Evolutionary conservation across 495 filamentous ascomycete genomes (phyloP), one percentile per base, ranked within the genome.

Genomic region (Oleoguttula mirabilis): DNA sequence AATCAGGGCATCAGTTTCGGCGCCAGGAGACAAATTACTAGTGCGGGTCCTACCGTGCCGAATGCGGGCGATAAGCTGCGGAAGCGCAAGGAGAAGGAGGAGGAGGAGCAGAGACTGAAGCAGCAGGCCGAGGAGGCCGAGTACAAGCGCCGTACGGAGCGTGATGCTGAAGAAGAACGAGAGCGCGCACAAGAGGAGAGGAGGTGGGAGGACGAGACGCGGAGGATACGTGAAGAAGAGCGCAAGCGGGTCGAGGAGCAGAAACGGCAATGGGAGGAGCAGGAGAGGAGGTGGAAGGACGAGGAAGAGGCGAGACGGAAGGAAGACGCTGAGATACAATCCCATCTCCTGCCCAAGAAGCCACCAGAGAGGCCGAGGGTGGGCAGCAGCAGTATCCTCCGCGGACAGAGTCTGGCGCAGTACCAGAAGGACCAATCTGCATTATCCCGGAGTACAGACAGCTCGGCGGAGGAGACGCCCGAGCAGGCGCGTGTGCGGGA

Each of bases 1-100:
- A 96, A 93, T 55, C 76, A 94, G 46, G 92, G 92, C 15, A 79
- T 99, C 47, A 73, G 82, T 4, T 99, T 95, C 58, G 92, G 92
- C 38, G 83, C 76, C 17, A 74, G 86, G 44, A 72, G 92, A 32
- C 92, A 99, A 62, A 96, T 99, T 52, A 96, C 90, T 1, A 82
- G 71, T 47, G 72, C 84, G 7, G 70, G 70, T 22, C 92, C 92
- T 5, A 56, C 75, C 48, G 84, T 94, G 0, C 85, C 85, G 0
- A 87, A 69, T 53, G 45, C 83, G 52, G 73, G 72, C 3, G 77
- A 79, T 52, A 81, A 79, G 51, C 73, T 78, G 61, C 70, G 75
- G 21, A 70, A 63, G 55, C 64, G 67, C 45, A 70, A 66, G 23
- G 75, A 75, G 56, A 61, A 66, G 46, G 62, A 61, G 43, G 51